Percentiles rank a stretch among this genome's conserved stretches.
Evolutionary conservation across 148 eudicot genomes (phyloP).

Genomic region (Talinum fruticosum): DNA sequence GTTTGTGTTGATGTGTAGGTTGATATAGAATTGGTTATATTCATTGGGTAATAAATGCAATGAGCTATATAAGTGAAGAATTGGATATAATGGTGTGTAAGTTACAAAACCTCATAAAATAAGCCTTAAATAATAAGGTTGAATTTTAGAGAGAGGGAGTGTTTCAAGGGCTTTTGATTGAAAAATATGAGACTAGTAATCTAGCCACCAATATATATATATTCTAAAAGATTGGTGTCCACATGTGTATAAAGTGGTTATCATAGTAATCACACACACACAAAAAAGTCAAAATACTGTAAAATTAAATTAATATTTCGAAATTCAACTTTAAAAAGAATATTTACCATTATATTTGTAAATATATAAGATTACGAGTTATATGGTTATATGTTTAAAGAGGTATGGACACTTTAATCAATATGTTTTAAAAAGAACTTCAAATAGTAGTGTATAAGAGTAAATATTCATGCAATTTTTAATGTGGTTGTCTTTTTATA

Average conservation of each 20-base stretch:
- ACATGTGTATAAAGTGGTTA: not conserved
- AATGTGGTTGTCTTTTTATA: not conserved
- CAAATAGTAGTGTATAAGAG: not conserved
- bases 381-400: too few species aligned
- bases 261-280: not conserved
- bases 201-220: not conserved
- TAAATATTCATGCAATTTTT: not conserved
- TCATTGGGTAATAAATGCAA: constrained; percentile 20
- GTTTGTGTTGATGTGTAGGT: constrained; percentile 5
- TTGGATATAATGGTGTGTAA: constrained; percentile 17
- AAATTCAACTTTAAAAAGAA: too few species aligned
- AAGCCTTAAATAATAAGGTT: constrained; percentile 12
- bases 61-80: constrained; percentile 21
- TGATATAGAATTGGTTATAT: constrained; percentile 5
- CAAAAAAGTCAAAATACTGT: not conserved
- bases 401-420: too few species aligned
- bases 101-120: constrained; percentile 20
- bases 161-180: constrained; percentile 17
- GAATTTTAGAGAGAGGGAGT: constrained; percentile 11
- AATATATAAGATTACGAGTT: too few species aligned
- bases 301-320: too few species aligned
- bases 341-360: too few species aligned
- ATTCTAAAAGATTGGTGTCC: not conserved
- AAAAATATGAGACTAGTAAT: constrained; percentile 13
- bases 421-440: not conserved